These are phyloP conservation scores for Aspergillus heteromorphus DNA, from an alignment of 495 filamentous ascomycete genomes.

Conservation along the genomic window DNA sequence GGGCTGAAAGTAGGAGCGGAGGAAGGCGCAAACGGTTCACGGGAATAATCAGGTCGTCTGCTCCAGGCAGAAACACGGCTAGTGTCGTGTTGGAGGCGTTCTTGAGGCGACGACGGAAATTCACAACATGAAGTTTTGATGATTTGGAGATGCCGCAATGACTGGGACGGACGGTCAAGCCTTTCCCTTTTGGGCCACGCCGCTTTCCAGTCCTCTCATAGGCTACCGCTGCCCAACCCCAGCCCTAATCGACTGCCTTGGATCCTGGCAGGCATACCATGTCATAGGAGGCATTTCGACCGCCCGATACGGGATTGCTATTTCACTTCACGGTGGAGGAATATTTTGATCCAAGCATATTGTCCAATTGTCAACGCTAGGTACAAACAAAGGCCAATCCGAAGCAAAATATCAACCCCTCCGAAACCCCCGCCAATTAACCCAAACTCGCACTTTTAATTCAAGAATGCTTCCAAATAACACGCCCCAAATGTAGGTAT, in stretches of 20 bases:
- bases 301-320: neutral
- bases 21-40: slow-evolving; percentile 4
- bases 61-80: slow-evolving; percentile 39
- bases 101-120: slow-evolving; percentile 8
- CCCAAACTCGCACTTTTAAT: neutral
- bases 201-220: slow-evolving; percentile 15
- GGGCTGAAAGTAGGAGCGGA: neutral
- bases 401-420: neutral
- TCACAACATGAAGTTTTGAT: slow-evolving; percentile 34
- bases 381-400: neutral
- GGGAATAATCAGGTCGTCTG: slow-evolving; percentile 24
- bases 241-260: slow-evolving; percentile 10
- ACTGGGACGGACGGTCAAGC: slow-evolving; percentile 22
- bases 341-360: neutral
- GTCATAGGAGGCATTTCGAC: neutral
- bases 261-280: neutral
- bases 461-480: neutral
- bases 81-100: slow-evolving; percentile 7
- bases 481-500: neutral
- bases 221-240: slow-evolving; percentile 6
- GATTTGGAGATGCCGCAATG: slow-evolving; percentile 29
- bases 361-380: neutral
- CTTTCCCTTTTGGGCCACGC: slow-evolving; percentile 37
- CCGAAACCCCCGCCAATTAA: neutral
- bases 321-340: neutral